Conservation (phyloP, 805 yeast genomes). For the Huiozyma naganishii region DNA sequence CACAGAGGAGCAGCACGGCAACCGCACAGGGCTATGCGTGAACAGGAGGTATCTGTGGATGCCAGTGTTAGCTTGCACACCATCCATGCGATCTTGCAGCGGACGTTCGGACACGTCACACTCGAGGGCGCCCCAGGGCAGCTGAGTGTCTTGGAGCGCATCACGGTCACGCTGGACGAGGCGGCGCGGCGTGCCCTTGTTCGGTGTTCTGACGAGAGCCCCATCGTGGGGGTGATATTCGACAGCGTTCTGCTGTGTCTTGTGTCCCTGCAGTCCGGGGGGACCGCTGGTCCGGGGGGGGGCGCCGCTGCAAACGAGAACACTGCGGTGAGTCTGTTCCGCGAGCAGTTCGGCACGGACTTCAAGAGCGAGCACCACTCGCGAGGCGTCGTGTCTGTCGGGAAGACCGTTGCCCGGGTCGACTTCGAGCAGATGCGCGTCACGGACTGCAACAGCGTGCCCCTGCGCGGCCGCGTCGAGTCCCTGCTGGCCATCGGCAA, state of each 20-base stretch:
- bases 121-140: neutral
- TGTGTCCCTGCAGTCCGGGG: neutral
- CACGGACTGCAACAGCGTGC: conserved; percentile 50
- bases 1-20: too few species aligned
- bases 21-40: too few species aligned
- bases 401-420: conserved; percentile 57
- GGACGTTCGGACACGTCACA: neutral
- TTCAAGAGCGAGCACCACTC: neutral
- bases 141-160: neutral
- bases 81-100: neutral
- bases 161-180: neutral
- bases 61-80: too few species aligned
- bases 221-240: neutral
- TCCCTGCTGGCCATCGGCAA: conserved; percentile 65
- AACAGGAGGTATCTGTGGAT: too few species aligned
- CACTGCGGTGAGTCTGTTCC: conserved; percentile 34
- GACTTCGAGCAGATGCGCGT: conserved; percentile 52
- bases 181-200: neutral
- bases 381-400: conserved; percentile 43
- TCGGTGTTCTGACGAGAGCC: neutral
- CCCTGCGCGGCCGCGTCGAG: conserved; percentile 64
- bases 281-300: neutral
- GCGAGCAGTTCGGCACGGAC: conserved; percentile 72
- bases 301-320: neutral
- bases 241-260: conserved; percentile 1